Base-by-base conservation (phyloP, 2,329 filamentous ascomycete genomes). In the Diaporthe nobilis region DNA sequence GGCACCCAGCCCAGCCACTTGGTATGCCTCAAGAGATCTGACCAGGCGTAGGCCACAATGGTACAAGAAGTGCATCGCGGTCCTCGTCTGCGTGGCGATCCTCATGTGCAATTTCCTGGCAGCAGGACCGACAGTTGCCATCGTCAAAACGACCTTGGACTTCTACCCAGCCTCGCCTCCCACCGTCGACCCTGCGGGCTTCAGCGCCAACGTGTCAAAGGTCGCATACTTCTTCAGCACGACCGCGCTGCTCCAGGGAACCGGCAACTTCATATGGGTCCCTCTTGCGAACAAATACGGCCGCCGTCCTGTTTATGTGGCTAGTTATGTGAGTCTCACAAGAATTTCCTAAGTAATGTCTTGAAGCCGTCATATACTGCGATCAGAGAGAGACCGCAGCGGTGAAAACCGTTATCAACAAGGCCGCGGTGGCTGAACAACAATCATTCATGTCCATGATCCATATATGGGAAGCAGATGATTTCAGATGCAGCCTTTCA, bases 41-140 rank as follows among this genome's bases (percentile, higher is more conserved):
- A 72, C 65, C 8, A 0, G 2, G 28, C 17, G 12, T 47, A 87
- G 85, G 87, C 82, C 85, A 37, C 82, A 85, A 81, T 82, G 83
- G 78, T 88, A 86, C 77, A 88, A 89, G 70, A 84, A 85, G 76
- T 90, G 89, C 79, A 87, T 87, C 51, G 88, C 88, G 12, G 79
- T 82, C 65, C 81, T 89, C 20, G 85, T 90, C 47, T 90, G 87
- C 79, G 76, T 87, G 4, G 88, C 89, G 71, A 90, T 91, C 83
- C 84, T 89, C 76, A 85, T 90, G 81, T 89, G 86, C 82, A 91
- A 90, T 80, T 90, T 90, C 77, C 81, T 91, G 6, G 88, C 89
- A 0, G 89, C 88, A n/a, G 89, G 87, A 0, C 89, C 89, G 4
- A 86, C 86, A 4, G 86, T 90, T 42, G 88, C 87, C 72, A 87